phyloP scores from a whole-genome alignment of 2,329 filamentous ascomycete species.

The Neonectria hederae region DNA sequence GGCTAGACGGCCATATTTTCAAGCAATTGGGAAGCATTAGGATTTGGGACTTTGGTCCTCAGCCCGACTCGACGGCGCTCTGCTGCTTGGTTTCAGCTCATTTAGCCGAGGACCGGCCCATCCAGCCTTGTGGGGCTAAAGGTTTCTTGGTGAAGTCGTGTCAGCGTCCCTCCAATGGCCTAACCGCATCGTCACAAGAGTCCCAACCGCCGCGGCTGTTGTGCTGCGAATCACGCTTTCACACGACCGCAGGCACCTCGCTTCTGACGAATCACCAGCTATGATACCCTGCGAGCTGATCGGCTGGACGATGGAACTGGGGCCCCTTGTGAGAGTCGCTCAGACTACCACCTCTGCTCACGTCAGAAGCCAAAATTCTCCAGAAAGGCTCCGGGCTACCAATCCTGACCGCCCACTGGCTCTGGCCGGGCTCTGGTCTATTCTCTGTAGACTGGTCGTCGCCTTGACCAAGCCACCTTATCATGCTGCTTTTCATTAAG shows the following conservation, averaged over 20 bases:
- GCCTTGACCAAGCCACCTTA: background rate
- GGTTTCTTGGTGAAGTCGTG: slow-evolving; percentile 2
- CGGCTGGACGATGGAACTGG: background rate
- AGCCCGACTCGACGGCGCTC: slow-evolving; percentile 7
- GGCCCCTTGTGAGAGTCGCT: background rate
- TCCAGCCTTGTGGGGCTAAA: slow-evolving; percentile 29
- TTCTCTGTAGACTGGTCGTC: background rate
- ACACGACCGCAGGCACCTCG: background rate
- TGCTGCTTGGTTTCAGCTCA: slow-evolving; percentile 16
- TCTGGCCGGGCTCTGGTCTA: background rate
- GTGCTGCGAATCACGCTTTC: slow-evolving; percentile 7
- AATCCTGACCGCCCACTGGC: background rate
- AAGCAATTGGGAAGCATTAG: background rate
- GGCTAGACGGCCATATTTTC: slow-evolving; percentile 9
- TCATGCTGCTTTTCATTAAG: slow-evolving; percentile 6
- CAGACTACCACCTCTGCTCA: slow-evolving; percentile 12
- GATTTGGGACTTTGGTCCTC: slow-evolving; percentile 26
- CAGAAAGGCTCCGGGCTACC: background rate
- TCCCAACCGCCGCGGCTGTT: background rate
- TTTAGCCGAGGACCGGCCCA: slow-evolving; percentile 27
- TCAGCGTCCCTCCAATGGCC: slow-evolving; percentile 8
- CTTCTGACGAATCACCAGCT: background rate
- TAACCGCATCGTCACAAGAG: no score
- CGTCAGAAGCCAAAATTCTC: slow-evolving; percentile 19
- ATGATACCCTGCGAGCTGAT: background rate